Base-by-base conservation (phyloP, 163 green algal species). In the Chloromonas sp. region DNA sequence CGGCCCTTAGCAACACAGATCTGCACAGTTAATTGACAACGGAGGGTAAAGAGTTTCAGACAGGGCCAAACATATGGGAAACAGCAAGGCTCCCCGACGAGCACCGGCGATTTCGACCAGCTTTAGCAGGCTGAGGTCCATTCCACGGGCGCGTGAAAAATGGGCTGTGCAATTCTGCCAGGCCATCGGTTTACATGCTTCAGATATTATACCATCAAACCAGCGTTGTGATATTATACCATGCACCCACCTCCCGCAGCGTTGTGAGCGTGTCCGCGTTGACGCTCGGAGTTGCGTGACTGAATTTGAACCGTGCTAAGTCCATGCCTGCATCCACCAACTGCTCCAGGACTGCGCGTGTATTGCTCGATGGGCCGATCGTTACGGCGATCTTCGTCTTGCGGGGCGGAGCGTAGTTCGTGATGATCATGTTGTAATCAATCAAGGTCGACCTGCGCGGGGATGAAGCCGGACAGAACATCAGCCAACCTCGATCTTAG, bases 361-460 rank as follows among this genome's bases (percentile, higher is more conserved):
- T 84, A 36, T 36, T 86, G 77, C 85, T 89, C 13, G 84, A 86
- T 3, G 91, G 91, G 0, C 92, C 90, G 59, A 94, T 89, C 60
- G 92, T 94, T 84, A 81, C 91, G 1, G 93, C 86, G 62, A 95
- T 94, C 86, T 95, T 95, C 77, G 93, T 96, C 83, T 92, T 91
- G 77, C 88, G 88, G 11, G 85, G 15, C 8, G 78, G 79, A 15
- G 84, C 86, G 89, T 90, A 36, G 81, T 60, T 77, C 58, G 84
- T 60, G 0, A 87, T 85, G 61, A 95, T 79, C 85, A 92, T 91
- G 60, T 89, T 76, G 13, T 92, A 81, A 78, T 90, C 79, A 57
- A 95, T 91, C 2, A 88, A 83, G n/a, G 88, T 92, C 62, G 90
- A 91, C 60, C 36, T 3, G 80, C 5, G 13, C 13, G 11, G 13